Base-by-base conservation (phyloP, 2,329 filamentous ascomycete species). In the Parastagonospora nodorum region DNA sequence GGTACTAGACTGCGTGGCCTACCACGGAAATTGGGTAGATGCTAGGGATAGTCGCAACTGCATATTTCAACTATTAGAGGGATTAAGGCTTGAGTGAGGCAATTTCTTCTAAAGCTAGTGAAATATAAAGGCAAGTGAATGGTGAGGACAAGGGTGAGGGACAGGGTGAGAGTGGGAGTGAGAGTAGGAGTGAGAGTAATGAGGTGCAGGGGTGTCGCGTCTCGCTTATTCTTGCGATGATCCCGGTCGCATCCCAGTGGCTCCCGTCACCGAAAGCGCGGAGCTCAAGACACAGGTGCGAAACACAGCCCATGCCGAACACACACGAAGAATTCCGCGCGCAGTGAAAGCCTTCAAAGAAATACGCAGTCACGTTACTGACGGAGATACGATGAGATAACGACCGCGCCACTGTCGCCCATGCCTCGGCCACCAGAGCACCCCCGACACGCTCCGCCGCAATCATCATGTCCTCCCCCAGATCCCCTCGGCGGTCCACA, bases 401-500 rank as follows among this genome's bases (percentile, higher is more conserved):
- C 44, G 30, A 15, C 33, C 16, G 42, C 44, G 27, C 51, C 50
- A 29, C 47, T 63, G 16, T 47, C 50, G 64, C 64, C 61, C 65
- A 72, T 72, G 69, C 68, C 68, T 72, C 68, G 62, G 54, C 61
- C 67, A 61, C 58, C 54, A 53, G 49, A 50, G 51, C 56, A 56
- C 60, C 32, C 56, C 59, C 63, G 61, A 60, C 58, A 52, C 57
- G 60, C 64, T 61, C 62, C 58, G 54, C 67, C 61, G 63, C 63
- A 57, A 54, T 61, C 51, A 67, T 61, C 61, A 72, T 71, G 68
- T 74, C 77, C 55, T 76, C 75, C 49, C 68, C 76, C 49, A 42
- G 54, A 52, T 71, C 72, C 42, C 72, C 74, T 43, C 75, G 77
- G 62, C 73, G 66, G 54, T 82, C 80, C 50, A 68, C 75, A 46